Evolutionary conservation across 2,329 filamentous ascomycete genomes (phyloP), one percentile per base, ranked within the genome.

Genomic region (Phyllachora maydis): DNA sequence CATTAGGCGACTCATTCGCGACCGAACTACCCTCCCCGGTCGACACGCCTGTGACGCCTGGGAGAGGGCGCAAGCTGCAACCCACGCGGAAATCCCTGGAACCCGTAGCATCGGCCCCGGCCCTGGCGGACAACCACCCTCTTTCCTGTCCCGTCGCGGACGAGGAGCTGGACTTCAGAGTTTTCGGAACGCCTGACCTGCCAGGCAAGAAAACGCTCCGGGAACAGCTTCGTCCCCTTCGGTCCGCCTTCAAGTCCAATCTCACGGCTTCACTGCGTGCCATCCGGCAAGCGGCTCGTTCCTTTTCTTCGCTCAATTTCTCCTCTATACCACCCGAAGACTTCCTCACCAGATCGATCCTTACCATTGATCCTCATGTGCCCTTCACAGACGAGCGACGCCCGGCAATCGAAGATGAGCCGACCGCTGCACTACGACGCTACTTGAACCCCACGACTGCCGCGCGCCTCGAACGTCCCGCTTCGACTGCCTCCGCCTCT

Each of bases 311-410:
- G 31, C 56, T 74, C 31, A 70, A 67, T 31, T 56, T 69, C 22
- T 55, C 69, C 2, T 65, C 66, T 14, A 63, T 72, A 19, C 65
- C 67, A 7, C 59, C 68, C 3, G 67, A 74, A 36, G 68, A 74
- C 39, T 63, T 74, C 26, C 51, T 75, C 13, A 72, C 68, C 6
- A 55, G 69, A 30, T 74, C 68, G 16, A 67, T 75, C 35, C 54
- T 75, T 25, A 67, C 68, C 12, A 68, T 74, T 29, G 66, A 73
- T 35, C 65, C 68, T 12, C 56, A 59, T 25, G 64, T 72, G 11
- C 68, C 68, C 2, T 75, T 68, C 37, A 66, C 67, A 5, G 69
- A 75, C 34, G 69, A 75, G 45, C 62, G 65, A 23, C 59, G 67
- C 33, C 65, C 65, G 4, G 53, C 59, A 2, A 50, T 67, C 4